Evolutionary conservation across 2,329 filamentous ascomycete species (phyloP), one percentile per base, ranked within the genome.

Genomic region (Venturiaceae sp.): DNA sequence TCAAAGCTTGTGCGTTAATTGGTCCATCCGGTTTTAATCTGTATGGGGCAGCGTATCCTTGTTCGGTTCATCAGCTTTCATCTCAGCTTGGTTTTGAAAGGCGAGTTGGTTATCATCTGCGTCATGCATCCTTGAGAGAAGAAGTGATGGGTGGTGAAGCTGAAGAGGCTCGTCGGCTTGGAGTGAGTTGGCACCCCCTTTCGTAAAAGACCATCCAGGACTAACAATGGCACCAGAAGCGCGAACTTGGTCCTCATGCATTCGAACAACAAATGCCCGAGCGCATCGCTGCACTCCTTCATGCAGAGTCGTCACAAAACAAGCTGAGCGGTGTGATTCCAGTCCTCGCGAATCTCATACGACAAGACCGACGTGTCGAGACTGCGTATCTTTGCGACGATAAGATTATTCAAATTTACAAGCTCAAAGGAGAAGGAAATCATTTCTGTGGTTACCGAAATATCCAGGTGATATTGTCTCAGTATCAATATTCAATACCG

Each of bases 201-300:
- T n/a, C n/a, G n/a, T n/a, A n/a, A n/a, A n/a, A n/a, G n/a, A n/a
- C n/a, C n/a, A n/a, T n/a, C n/a, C n/a, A n/a, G n/a, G n/a, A n/a
- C n/a, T n/a, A n/a, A n/a, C n/a, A 14, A 39, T 14, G 13, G 19
- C 46, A 19, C 5, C n/a, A 6, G 21, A 5, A 19, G 23, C 19
- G 32, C 62, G 75, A 77, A 62, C 69, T 77, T 6, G 75, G 75
- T 19, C 75, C 75, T 11, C 67, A 77, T 63, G 75, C 75, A 0
- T 77, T 68, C 65, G 75, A 78, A 61, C 69, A 74, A 14, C 64
- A 64, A 34, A 77, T 78, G 75, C 75, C 75, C 5, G 13, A 39
- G 36, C 36, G 36, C 36, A n/a, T n/a, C n/a, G n/a, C n/a, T n/a
- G n/a, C n/a, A n/a, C n/a, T n/a, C n/a, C n/a, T 39, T n/a, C 5